phyloP scores from a whole-genome alignment of 352 stramenopile genomes.

The Globisporangium ultimum region DNA sequence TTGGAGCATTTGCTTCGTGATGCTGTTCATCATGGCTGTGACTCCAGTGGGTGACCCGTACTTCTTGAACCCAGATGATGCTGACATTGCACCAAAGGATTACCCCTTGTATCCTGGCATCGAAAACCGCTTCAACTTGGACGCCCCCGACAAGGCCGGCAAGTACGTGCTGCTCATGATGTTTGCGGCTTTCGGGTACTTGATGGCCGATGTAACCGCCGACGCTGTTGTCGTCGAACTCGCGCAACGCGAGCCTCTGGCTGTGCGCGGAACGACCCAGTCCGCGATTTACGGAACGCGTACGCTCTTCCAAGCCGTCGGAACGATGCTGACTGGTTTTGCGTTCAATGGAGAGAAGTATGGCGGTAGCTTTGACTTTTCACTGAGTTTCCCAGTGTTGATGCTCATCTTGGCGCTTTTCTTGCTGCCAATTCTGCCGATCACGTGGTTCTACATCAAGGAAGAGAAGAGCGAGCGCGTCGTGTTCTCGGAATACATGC shows the following conservation, averaged over 20 bases:
- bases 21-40: conserved; percentile 28
- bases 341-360: conserved; percentile 32
- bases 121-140: conserved; percentile 7
- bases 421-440: conserved; percentile 16
- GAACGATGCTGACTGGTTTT: conserved; percentile 16
- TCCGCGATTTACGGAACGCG: conserved; percentile 25
- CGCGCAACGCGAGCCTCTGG: conserved; percentile 31
- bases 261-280: conserved; percentile 27
- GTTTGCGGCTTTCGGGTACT: conserved; percentile 28
- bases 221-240: conserved; percentile 32
- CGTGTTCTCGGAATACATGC: conserved; percentile 21
- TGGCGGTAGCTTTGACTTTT: conserved; percentile 23
- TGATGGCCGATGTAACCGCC: conserved; percentile 30
- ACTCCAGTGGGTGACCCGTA: conserved; percentile 20
- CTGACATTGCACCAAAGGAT: conserved; percentile 7
- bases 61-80: conserved; percentile 14
- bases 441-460: conserved; percentile 30
- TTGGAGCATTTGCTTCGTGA: conserved; percentile 25
- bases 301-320: conserved; percentile 21
- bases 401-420: conserved; percentile 21
- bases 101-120: conserved; percentile 1
- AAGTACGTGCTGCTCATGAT: conserved; percentile 40
- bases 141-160: conserved; percentile 15
- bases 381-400: conserved; percentile 23
- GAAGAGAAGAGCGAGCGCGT: conserved; percentile 21